Conservation (phyloP, 805 yeast genomes). For the Candida sonorensis region DNA sequence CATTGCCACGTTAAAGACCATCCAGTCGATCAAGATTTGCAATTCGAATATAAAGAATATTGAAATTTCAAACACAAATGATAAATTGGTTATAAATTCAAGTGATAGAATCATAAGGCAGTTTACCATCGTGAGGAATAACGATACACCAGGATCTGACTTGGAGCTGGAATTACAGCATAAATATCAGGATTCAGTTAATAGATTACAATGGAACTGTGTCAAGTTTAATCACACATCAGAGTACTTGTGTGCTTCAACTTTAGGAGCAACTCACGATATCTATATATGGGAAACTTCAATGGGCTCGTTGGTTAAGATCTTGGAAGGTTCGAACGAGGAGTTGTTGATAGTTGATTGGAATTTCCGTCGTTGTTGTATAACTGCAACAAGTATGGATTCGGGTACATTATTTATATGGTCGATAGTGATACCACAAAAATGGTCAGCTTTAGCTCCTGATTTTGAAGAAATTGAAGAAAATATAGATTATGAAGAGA, state of each 20-base stretch:
- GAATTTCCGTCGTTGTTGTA: conserved; percentile 68
- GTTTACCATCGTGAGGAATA: no score
- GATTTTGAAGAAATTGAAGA: conserved; percentile 94
- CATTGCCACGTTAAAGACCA: conserved; percentile 23
- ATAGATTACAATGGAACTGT: conserved; percentile 82
- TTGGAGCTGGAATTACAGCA: conserved; percentile 41
- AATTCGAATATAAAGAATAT: conserved; percentile 67
- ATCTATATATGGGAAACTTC: conserved; percentile 89
- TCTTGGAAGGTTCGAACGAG: conserved; percentile 85
- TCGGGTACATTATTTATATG: conserved; percentile 77
- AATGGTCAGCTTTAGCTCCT: conserved; percentile 96
- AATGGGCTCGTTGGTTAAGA: conserved; percentile 82
- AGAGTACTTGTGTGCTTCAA: conserved; percentile 84
- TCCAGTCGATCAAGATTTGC: conserved; percentile 46
- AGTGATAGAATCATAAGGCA: conserved; percentile 74
- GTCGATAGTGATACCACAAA: conserved; percentile 78
- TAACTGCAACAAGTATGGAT: conserved; percentile 82
- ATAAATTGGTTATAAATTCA: conserved; percentile 65
- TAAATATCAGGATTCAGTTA: conserved; percentile 85
- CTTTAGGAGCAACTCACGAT: conserved; percentile 84
- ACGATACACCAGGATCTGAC: no score
- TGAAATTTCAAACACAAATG: conserved; percentile 49
- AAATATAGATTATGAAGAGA: conserved; percentile 79
- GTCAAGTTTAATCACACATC: conserved; percentile 66
- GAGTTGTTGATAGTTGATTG: conserved; percentile 83